A percentile compares a stretch with the other conserved stretches of the same genome.
Conservation (phyloP, 345 rosid species). For the Bruguiera parviflora region DNA sequence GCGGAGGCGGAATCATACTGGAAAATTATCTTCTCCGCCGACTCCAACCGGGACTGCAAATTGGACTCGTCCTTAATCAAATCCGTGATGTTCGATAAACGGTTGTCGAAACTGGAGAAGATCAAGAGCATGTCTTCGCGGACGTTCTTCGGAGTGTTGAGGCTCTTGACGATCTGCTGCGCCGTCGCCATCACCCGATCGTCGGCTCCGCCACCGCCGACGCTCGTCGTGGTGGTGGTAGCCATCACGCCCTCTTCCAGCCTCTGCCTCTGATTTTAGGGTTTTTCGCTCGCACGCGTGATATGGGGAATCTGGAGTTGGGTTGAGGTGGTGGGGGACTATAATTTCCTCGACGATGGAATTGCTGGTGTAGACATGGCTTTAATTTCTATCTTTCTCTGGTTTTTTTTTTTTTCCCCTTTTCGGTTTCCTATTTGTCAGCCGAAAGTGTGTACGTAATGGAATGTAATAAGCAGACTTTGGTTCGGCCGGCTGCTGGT, state of each 20-base stretch:
- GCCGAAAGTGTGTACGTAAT: too few relatives aligned
- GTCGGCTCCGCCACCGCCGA: constrained; percentile 39
- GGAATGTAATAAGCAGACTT: too few relatives aligned
- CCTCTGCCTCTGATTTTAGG: constrained; percentile 6
- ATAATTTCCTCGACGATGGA: not conserved
- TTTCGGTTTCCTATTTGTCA: not conserved
- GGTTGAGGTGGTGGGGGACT: not conserved
- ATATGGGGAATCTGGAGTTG: not conserved
- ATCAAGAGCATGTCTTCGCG: constrained; percentile 93
- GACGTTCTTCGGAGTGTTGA: constrained; percentile 83
- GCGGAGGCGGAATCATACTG: constrained; percentile 51
- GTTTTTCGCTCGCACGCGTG: not conserved
- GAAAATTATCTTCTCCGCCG: constrained; percentile 67
- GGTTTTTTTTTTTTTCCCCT: not conserved
- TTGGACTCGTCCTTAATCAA: constrained; percentile 44
- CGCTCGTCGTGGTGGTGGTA: constrained; percentile 22
- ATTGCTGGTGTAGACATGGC: not conserved
- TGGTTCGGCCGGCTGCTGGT: too few relatives aligned
- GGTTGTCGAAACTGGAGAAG: constrained; percentile 92
- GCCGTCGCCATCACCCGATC: constrained; percentile 98
- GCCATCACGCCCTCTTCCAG: constrained; percentile 13
- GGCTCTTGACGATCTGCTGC: constrained; percentile 92
- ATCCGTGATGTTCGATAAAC: constrained; percentile 78
- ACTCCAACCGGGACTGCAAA: constrained; percentile 42
- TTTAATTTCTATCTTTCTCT: not conserved